Base-by-base conservation (phyloP, 78 protist genomes). In the Tieghemostelium lacteum region DNA sequence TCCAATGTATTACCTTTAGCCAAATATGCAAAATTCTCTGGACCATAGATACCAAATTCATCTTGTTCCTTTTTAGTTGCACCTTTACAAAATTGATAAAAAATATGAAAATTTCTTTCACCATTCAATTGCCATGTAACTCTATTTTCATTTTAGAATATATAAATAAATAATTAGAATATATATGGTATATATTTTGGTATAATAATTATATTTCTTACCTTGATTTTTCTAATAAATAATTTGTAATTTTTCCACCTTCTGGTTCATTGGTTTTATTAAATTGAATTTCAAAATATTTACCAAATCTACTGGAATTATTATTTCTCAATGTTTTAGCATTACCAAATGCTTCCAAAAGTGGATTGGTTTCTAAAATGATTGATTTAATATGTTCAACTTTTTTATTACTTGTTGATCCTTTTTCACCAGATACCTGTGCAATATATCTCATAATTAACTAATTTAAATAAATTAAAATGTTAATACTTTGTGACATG, bases 71-170 rank as follows among this genome's bases (percentile, higher is more conserved):
- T 63, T 52, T 28, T 31, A 19, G 94, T 76, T 20, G 87, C 95
- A 49, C 95, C 96, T 22, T 33, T 29, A 83, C 87, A 88, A 63
- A 93, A 64, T 58, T 96, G 92, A 87, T 93, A 87, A 73, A 98
- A 96, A 34, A 97, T 86, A 73, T 98, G 99, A 96, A 73, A 98
- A 88, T 93, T 96, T 16, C 98, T 88, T 95, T 98, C 99, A 60
- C 96, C 96, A 14, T 40, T 71, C 24, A 65, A 60, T 76, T 94
- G 98, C 20, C 40, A 71, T 12, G 86, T 94, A 19, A 97, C 96
- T 29, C 99, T n/a, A n/a, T n/a, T n/a, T n/a, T n/a, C n/a, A n/a
- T n/a, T n/a, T n/a, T n/a, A n/a, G n/a, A n/a, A n/a, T n/a, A n/a
- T n/a, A n/a, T n/a, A n/a, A n/a, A n/a, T n/a, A n/a, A n/a, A n/a